phyloP scores from a whole-genome alignment of 164 flowering plant genomes.

The Tetrastigma voinierianum region DNA sequence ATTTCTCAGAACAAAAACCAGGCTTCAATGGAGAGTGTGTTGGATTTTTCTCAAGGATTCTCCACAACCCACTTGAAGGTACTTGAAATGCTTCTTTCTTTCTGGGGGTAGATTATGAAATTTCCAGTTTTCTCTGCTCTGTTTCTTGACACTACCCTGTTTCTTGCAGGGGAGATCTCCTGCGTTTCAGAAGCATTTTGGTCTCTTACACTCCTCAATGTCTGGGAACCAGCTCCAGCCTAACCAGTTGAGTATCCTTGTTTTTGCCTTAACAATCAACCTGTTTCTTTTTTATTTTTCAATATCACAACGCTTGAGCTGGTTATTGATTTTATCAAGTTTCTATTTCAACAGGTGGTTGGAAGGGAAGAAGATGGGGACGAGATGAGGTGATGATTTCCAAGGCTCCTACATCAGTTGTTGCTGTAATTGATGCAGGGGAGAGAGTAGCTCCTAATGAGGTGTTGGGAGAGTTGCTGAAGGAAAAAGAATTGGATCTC shows the following conservation, averaged over 20 bases:
- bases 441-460: constrained; percentile 5
- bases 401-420: neutral
- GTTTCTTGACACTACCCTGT: neutral
- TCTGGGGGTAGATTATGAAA: neutral
- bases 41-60: constrained; percentile 68
- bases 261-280: neutral
- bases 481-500: constrained; percentile 24
- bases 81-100: constrained; percentile 3
- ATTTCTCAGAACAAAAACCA: constrained; percentile 39
- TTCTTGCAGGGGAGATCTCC: constrained; percentile 50
- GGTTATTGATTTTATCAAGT: neutral
- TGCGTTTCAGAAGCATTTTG: constrained; percentile 40
- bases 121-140: neutral
- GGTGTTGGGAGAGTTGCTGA: constrained; percentile 5
- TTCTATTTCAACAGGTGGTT: constrained; percentile 32
- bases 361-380: constrained; percentile 38
- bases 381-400: constrained; percentile 17
- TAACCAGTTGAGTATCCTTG: constrained; percentile 46
- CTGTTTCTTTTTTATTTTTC: neutral
- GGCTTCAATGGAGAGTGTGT: constrained; percentile 38
- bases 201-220: constrained; percentile 41
- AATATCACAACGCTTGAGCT: neutral
- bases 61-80: constrained; percentile 65
- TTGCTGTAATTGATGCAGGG: constrained; percentile 5
- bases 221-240: constrained; percentile 43